Base-by-base conservation (phyloP, 177 flowering plant species). In the Vitis hybrid region DNA sequence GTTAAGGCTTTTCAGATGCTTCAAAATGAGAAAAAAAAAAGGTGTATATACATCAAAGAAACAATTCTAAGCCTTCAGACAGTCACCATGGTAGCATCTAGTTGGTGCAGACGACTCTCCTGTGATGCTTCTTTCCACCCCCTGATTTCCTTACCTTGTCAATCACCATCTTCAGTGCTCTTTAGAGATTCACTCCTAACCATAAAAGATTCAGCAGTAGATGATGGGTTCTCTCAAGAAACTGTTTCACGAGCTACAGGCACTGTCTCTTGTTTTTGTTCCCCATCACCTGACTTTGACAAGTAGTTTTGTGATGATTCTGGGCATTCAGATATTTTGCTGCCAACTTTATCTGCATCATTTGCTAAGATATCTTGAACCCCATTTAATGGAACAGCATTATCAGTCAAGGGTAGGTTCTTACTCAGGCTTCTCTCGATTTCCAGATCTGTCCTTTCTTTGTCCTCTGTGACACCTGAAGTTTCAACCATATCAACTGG, bases 401-500 rank as follows among this genome's bases (percentile, higher is more conserved):
- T 48, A 60, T 34, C 54, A 39, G 21, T 26, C 55, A 51, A 26
- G 14, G 14, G 13, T 45, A 14, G 61, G 21, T 39, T 51, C 55
- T 21, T 15, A 48, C 1, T n/a, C 48, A 4, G 0, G 61, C 6
- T 52, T 65, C 11, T 66, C 59, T 18, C 67, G 60, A 26, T 61
- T 48, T 70, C 32, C 18, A 49, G 11, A 14, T 70, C 72, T 23
- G 49, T 69, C 8, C 11, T 21, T 67, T 54, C 62, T 65, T 68
- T 68, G 21, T 61, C 75, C 34, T 60, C 26, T 3, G 48, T 21
- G 67, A 34, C 18, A 62, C 11, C 59, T 48, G 62, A 39, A 66
- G 62, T 48, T 49, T 57, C 75, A 64, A 60, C 56, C 55, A 26
- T 51, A 60, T 62, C 61, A 49, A 61, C 65, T 11, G 15, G 45